phyloP scores from a whole-genome alignment of 2,329 filamentous ascomycete species.

The Dothiorella sarmentorum region DNA sequence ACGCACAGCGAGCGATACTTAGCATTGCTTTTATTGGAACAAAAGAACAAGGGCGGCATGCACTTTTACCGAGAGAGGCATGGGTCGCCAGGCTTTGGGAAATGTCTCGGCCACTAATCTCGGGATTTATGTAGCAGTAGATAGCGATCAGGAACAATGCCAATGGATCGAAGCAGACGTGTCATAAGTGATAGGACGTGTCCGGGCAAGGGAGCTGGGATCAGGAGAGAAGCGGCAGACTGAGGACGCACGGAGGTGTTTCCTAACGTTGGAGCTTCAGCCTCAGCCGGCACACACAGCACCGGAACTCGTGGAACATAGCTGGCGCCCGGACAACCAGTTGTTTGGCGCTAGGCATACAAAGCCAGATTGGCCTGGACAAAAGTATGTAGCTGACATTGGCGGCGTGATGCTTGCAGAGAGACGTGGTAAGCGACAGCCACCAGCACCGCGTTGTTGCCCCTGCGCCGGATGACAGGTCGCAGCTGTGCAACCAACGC shows the following conservation, averaged over 20 bases:
- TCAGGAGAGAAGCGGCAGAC: not conserved
- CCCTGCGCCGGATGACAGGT: not conserved
- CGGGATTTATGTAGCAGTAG: constrained; percentile 17
- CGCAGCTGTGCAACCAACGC: not conserved
- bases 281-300: not conserved
- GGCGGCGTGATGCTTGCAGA: constrained; percentile 1
- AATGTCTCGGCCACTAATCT: not conserved
- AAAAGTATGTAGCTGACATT: constrained; percentile 7
- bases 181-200: no score
- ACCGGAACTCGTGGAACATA: not conserved
- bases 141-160: constrained; percentile 16
- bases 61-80: constrained; percentile 13
- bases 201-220: not conserved
- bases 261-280: constrained; percentile 3
- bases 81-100: constrained; percentile 1
- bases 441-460: not conserved
- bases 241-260: not conserved
- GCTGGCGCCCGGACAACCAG: constrained; percentile 6
- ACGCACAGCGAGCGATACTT: constrained; percentile 17
- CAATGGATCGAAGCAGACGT: not conserved
- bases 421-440: constrained; percentile 13
- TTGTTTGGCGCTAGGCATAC: constrained; percentile 1
- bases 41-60: constrained; percentile 11
- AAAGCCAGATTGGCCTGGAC: no score
- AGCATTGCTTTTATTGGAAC: constrained; percentile 12